Conservation (phyloP, 2,329 filamentous ascomycete species). For the Aspergillus sp. region DNA sequence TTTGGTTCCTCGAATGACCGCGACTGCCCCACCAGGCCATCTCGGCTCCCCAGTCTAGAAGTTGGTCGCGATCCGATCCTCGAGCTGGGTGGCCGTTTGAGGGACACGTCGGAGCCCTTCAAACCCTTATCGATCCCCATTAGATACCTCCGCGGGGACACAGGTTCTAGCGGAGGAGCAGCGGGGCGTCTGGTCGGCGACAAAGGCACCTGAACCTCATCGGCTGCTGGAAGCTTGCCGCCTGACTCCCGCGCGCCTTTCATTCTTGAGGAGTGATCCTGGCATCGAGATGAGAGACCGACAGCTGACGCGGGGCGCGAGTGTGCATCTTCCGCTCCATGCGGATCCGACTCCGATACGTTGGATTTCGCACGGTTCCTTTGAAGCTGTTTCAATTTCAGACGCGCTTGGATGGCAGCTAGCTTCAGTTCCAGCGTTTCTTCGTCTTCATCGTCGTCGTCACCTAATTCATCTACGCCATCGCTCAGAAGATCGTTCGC, state of each 20-base stretch:
- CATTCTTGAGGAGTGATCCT: constrained; percentile 14
- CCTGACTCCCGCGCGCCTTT: constrained; percentile 13
- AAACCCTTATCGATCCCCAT: constrained; percentile 89
- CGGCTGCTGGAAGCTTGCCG: constrained; percentile 15
- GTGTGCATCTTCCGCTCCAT: constrained; percentile 19
- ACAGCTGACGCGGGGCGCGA: constrained; percentile 25
- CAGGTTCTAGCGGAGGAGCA: constrained; percentile 51
- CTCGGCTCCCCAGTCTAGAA: constrained; percentile 28
- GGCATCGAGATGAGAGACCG: constrained; percentile 19
- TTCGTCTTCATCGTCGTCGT: constrained; percentile 74
- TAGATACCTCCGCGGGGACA: constrained; percentile 74
- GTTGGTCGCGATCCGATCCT: constrained; percentile 27
- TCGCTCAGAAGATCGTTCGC: constrained; percentile 31
- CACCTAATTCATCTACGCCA: constrained; percentile 49
- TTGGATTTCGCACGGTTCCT: constrained; percentile 44
- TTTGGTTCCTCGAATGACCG: constrained; percentile 22
- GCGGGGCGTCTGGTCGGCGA: constrained; percentile 58
- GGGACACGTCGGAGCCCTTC: constrained; percentile 74
- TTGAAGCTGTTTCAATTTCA: constrained; percentile 85
- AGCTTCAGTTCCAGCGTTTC: constrained; percentile 84
- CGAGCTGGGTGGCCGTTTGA: constrained; percentile 63
- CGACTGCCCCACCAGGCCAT: constrained; percentile 21
- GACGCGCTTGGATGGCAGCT: constrained; percentile 80
- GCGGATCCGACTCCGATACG: constrained; percentile 17
- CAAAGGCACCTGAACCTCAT: constrained; percentile 70